Conservation (phyloP, 148 eudicot genomes). For the Nyssa sinensis region DNA sequence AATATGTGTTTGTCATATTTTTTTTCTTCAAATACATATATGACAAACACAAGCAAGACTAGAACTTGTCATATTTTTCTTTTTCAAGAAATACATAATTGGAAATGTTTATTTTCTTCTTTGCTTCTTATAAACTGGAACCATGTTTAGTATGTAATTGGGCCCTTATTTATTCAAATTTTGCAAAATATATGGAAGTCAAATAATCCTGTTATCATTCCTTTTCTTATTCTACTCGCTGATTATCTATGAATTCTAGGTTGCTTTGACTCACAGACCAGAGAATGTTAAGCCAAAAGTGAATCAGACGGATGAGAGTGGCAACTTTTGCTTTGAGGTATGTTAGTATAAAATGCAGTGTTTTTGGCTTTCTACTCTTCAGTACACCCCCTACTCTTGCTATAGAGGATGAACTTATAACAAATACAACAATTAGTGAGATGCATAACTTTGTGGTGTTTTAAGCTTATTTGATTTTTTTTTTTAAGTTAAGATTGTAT, state of each 20-base stretch:
- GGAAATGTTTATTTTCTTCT: not conserved
- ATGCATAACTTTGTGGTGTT: not conserved
- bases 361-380: too few relatives aligned
- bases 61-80: not conserved
- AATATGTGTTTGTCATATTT: too few relatives aligned
- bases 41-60: too few relatives aligned
- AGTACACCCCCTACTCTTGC: too few relatives aligned
- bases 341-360: not conserved
- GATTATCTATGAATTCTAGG: slow-evolving; percentile 43
- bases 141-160: not conserved
- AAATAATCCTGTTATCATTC: not conserved
- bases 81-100: not conserved
- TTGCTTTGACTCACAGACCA: slow-evolving; percentile 98
- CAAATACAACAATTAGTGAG: not conserved
- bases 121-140: slow-evolving; percentile 4
- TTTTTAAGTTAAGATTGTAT: too few relatives aligned
- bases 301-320: slow-evolving; percentile 66
- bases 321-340: slow-evolving; percentile 95
- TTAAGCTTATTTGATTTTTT: not conserved
- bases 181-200: not conserved
- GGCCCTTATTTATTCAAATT: not conserved
- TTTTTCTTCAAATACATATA: too few relatives aligned
- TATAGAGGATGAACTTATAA: not conserved
- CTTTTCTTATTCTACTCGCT: not conserved
- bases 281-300: slow-evolving; percentile 94